phyloP scores from a whole-genome alignment of 2,329 filamentous ascomycete genomes.

The Aureobasidium subglaciale region DNA sequence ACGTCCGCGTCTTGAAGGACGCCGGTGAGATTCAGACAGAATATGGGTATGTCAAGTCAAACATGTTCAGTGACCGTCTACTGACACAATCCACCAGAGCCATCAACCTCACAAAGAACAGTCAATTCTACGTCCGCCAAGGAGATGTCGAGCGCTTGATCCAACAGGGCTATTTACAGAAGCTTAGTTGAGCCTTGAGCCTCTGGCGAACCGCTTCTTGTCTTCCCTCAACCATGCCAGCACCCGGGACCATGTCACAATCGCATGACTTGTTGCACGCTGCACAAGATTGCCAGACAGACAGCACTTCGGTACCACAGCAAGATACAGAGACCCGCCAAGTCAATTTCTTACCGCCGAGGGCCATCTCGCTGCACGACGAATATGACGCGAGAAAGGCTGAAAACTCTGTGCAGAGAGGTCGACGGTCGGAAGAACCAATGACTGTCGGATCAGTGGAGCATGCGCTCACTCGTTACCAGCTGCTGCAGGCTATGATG shows the following conservation, averaged over 20 bases:
- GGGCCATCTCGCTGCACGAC: no score
- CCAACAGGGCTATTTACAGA: conserved; percentile 88
- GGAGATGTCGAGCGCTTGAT: conserved; percentile 94
- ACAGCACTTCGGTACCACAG: no score
- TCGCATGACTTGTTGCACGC: background rate
- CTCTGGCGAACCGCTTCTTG: background rate
- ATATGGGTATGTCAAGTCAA: conserved; percentile 65
- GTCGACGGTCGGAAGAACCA: background rate
- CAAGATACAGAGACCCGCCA: no score
- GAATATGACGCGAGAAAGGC: no score
- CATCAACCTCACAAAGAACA: conserved; percentile 95
- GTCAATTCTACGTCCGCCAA: conserved; percentile 93
- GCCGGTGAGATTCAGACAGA: conserved; percentile 98
- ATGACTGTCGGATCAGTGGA: background rate
- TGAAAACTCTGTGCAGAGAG: no score
- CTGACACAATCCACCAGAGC: conserved; percentile 49
- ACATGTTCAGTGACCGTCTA: background rate
- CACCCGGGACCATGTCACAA: background rate
- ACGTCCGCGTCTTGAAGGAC: conserved; percentile 91
- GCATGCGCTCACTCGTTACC: background rate
- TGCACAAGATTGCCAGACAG: background rate
- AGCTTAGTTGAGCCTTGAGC: conserved; percentile 57
- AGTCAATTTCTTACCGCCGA: no score
- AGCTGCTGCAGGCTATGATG: background rate
- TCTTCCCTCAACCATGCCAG: background rate